Base-by-base conservation (phyloP, 176 grass and related monocot genomes). In the Juncus inflexus region DNA sequence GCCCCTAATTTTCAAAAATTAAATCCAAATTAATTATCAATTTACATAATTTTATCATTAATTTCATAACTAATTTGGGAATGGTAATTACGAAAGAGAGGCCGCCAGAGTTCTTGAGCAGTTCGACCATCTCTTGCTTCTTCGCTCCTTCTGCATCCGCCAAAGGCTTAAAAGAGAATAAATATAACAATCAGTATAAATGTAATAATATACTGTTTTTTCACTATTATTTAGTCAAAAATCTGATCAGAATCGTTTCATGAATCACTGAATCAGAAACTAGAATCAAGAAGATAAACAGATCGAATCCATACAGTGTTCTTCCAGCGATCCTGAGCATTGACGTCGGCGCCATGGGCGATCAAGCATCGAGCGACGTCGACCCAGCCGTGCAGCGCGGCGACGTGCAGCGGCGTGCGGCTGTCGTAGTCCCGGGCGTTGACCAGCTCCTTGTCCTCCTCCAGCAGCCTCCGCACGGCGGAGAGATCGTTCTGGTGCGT, bases 361-460 rank as follows among this genome's bases (percentile, higher is more conserved):
- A 99, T 49, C 85, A 99, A 86, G 76, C 89, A 99, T 57, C 81
- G 76, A 10, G 95, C 89, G 61, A 94, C 86, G 19, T 90, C 83
- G 52, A 90, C 70, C 88, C 88, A 99, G 0, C 95, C 95, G 60
- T 90, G 95, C 61, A 99, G 85, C 15, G 95, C 85, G 0, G 95
- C 95, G 52, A 99, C 95, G 75, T 99, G 95, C 52, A 99, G 95
- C 58, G 95, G 89, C 62, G 95, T 94, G 58, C 95, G 89, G 77
- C 58, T 82, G 80, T 99, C 95, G 89, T 99, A 99, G 69, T 99
- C 95, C 13, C 80, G 71, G 42, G 95, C 95, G 83, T 78, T 86
- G 76, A 99, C 95, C 75, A 99, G 95, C 55, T 65, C 35, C 47
- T 38, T 78, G 74, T 99, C 89, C 80, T 99, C 89, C 45, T 99